phyloP scores from a whole-genome alignment of 208 protist species.

The Novymonas esmeraldas region DNA sequence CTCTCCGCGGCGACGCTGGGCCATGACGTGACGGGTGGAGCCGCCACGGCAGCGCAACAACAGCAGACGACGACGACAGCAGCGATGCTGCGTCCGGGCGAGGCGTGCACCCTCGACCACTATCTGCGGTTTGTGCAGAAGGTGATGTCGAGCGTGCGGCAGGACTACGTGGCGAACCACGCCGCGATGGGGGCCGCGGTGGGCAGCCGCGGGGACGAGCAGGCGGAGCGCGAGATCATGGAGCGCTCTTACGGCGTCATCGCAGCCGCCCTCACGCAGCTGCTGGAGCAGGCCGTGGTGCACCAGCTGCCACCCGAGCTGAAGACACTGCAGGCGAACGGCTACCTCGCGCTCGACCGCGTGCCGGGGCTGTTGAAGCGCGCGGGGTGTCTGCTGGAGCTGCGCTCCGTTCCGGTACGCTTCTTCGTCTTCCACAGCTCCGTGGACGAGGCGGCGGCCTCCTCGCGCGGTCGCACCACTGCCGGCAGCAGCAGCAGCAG shows the following conservation, averaged over 20 bases:
- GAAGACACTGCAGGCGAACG: slow-evolving; percentile 44
- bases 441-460: slow-evolving; percentile 26
- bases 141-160: slow-evolving; percentile 64
- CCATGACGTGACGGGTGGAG: slow-evolving; percentile 14
- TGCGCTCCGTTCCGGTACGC: slow-evolving; percentile 72
- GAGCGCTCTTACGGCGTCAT: slow-evolving; percentile 69
- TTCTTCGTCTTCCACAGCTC: slow-evolving; percentile 87
- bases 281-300: slow-evolving; percentile 52
- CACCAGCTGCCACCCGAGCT: slow-evolving; percentile 65
- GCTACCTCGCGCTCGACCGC: slow-evolving; percentile 77
- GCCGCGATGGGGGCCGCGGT: slow-evolving; percentile 23
- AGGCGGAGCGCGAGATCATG: slow-evolving; percentile 64
- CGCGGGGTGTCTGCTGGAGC: slow-evolving; percentile 57
- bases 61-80: not conserved
- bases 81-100: slow-evolving; percentile 46
- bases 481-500: slow-evolving; percentile 1
- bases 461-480: not conserved
- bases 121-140: slow-evolving; percentile 71
- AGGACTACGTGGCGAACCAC: slow-evolving; percentile 47
- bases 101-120: slow-evolving; percentile 82
- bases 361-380: slow-evolving; percentile 65
- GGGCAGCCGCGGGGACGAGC: slow-evolving; percentile 43
- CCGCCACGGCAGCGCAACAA: too few relatives aligned
- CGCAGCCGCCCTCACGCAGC: slow-evolving; percentile 61
- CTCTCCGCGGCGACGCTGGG: slow-evolving; percentile 4